phyloP scores from a whole-genome alignment of 257 asterid species.

The Prunella vulgaris region DNA sequence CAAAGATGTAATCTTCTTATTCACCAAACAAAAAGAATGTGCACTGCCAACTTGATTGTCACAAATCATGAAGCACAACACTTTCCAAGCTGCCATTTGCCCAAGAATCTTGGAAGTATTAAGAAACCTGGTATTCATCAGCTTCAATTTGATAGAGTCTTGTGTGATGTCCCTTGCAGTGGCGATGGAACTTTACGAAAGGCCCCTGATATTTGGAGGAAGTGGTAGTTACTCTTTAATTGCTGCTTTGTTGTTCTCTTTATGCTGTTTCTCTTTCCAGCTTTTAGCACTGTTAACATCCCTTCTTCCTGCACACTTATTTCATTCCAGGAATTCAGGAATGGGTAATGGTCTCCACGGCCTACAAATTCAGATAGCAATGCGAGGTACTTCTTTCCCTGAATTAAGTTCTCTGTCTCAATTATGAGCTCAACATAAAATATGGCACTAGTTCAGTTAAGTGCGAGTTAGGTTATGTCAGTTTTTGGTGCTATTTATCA shows the following conservation, averaged over 20 bases:
- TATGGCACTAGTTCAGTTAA: background rate
- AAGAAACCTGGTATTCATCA: conserved; percentile 48
- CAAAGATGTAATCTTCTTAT: conserved; percentile 98
- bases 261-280: conserved; percentile 1
- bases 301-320: conserved; percentile 8
- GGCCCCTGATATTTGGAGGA: conserved; percentile 99
- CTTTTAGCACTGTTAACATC: conserved; percentile 9
- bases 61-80: conserved; percentile 99
- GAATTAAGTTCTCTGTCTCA: conserved; percentile 14
- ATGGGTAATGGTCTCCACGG: conserved; percentile 91
- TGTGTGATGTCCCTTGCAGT: conserved; percentile 99
- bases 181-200: conserved; percentile 99
- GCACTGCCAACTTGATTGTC: conserved; percentile 95
- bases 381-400: conserved; percentile 59
- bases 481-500: background rate
- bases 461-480: background rate
- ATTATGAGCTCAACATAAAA: background rate
- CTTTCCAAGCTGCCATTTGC: conserved; percentile 85
- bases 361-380: conserved; percentile 91
- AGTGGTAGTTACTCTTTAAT: conserved; percentile 52
- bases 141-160: conserved; percentile 94
- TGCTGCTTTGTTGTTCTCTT: background rate
- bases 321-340: conserved; percentile 65
- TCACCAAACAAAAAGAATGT: conserved; percentile 99
- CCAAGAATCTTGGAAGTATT: conserved; percentile 33